phyloP scores from a whole-genome alignment of 1,284 basidiomycete genomes.

The Moniliella sp. region DNA sequence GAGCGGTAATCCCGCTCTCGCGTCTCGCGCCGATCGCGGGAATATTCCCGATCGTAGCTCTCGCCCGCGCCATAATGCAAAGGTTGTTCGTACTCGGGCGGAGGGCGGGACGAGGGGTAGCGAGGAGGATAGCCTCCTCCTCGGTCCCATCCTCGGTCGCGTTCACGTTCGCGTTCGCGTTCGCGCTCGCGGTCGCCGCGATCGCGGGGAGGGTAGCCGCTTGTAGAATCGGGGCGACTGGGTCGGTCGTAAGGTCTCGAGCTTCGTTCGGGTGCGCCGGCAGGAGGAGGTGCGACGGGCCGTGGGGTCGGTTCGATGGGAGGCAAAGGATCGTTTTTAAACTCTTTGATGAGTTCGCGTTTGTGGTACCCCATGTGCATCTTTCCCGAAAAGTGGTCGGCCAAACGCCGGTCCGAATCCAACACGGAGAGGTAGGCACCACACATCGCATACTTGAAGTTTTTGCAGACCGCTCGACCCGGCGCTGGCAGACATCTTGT shows the following conservation, averaged over 20 bases:
- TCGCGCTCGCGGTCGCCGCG: not conserved
- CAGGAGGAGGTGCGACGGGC: not conserved
- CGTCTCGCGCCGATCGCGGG: too few species aligned
- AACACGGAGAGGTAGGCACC: conserved; percentile 92
- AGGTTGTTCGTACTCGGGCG: conserved; percentile 3
- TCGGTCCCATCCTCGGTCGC: conserved; percentile 11
- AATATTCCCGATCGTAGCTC: too few species aligned
- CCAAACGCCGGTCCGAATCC: conserved; percentile 90
- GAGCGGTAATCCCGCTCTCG: conserved; percentile 1
- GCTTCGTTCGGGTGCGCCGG: not conserved
- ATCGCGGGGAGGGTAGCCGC: not conserved
- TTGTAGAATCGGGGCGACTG: not conserved
- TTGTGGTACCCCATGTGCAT: conserved; percentile 98
- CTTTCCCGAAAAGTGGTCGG: conserved; percentile 99
- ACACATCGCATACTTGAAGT: conserved; percentile 92
- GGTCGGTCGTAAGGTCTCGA: not conserved
- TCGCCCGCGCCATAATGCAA: not conserved
- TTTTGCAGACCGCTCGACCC: conserved; percentile 98
- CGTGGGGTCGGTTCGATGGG: conserved; percentile 1
- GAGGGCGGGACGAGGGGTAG: conserved; percentile 7
- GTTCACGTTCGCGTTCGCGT: too few species aligned
- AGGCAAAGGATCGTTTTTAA: conserved; percentile 12
- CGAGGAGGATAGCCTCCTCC: too few species aligned
- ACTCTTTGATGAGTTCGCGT: conserved; percentile 69
- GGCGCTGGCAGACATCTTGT: conserved; percentile 87